Evolutionary conservation across 108 stramenopile genomes (phyloP).

Genomic region (Fistulifera solaris): DNA sequence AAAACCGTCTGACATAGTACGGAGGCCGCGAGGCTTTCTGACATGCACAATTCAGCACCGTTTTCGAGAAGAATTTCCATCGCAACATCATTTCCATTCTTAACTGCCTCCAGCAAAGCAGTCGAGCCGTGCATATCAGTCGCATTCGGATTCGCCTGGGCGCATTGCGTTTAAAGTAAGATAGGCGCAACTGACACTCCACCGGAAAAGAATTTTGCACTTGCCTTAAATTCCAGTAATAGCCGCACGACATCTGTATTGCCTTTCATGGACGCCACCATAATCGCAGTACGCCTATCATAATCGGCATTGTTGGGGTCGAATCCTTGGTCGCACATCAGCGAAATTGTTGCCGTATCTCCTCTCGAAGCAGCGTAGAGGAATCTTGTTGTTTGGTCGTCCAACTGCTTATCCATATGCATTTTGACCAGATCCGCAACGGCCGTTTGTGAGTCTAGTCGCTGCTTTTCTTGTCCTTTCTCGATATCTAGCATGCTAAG

Average conservation of each 20-base stretch:
- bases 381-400: slow-evolving; percentile 56
- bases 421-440: slow-evolving; percentile 47
- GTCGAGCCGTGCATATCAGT: slow-evolving; percentile 54
- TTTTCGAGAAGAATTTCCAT: slow-evolving; percentile 21
- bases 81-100: slow-evolving; percentile 45
- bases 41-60: slow-evolving; percentile 32
- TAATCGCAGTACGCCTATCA: slow-evolving; percentile 54
- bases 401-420: slow-evolving; percentile 47
- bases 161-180: not conserved
- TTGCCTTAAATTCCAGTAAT: slow-evolving; percentile 29
- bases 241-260: slow-evolving; percentile 42
- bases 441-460: slow-evolving; percentile 11
- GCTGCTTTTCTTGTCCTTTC: not conserved
- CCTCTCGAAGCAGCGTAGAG: slow-evolving; percentile 56
- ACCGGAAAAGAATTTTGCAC: slow-evolving; percentile 3
- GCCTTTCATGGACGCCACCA: slow-evolving; percentile 67
- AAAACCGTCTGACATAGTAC: slow-evolving; percentile 42
- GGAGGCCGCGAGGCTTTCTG: slow-evolving; percentile 35
- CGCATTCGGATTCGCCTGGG: slow-evolving; percentile 42
- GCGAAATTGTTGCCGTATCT: slow-evolving; percentile 45
- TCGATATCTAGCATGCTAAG: not conserved
- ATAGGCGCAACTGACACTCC: not conserved
- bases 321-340: slow-evolving; percentile 62
- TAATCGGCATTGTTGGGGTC: slow-evolving; percentile 61
- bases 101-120: slow-evolving; percentile 48